Percentiles rank a stretch among this genome's conserved stretches.
Conservation (phyloP, 2,329 filamentous ascomycete species). For the Neopestalotiopsis clavispora region DNA sequence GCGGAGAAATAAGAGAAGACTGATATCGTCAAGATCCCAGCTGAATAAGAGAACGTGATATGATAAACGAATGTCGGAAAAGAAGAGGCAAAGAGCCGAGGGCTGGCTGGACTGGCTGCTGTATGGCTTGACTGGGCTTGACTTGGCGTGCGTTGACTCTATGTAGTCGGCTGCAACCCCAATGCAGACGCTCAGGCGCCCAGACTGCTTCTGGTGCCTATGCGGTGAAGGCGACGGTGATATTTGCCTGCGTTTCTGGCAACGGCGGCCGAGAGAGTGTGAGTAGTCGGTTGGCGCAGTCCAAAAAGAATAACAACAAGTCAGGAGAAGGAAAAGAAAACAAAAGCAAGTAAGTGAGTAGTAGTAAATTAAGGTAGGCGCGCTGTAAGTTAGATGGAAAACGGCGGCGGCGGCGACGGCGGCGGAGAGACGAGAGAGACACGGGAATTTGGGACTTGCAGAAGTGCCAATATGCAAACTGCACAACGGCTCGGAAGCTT, state of each 20-base stretch:
- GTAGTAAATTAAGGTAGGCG: background rate
- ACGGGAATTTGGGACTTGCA: conserved; percentile 1
- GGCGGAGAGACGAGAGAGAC: background rate
- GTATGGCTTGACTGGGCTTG: conserved; percentile 3
- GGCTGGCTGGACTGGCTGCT: background rate
- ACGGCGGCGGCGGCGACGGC: background rate
- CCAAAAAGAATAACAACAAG: background rate
- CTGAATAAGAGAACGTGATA: conserved; percentile 2
- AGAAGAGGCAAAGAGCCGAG: background rate
- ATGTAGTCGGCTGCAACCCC: conserved; percentile 8
- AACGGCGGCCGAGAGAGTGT: conserved; percentile 1
- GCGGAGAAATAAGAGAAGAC: conserved; percentile 12
- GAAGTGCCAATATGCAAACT: background rate
- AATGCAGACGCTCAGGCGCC: conserved; percentile 13
- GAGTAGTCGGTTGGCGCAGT: background rate
- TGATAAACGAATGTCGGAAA: conserved; percentile 13
- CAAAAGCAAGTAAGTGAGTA: background rate
- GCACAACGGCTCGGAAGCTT: conserved; percentile 9
- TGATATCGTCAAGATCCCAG: conserved; percentile 12
- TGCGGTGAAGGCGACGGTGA: conserved; percentile 9
- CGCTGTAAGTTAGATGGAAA: conserved; percentile 1
- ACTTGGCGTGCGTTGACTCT: background rate
- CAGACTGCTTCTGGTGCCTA: conserved; percentile 2
- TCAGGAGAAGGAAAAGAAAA: background rate
- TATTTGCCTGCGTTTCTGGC: background rate